These are phyloP conservation scores for Pyricularia pennisetigena DNA, from an alignment of 2,329 filamentous ascomycete species.

Conservation along the genomic window DNA sequence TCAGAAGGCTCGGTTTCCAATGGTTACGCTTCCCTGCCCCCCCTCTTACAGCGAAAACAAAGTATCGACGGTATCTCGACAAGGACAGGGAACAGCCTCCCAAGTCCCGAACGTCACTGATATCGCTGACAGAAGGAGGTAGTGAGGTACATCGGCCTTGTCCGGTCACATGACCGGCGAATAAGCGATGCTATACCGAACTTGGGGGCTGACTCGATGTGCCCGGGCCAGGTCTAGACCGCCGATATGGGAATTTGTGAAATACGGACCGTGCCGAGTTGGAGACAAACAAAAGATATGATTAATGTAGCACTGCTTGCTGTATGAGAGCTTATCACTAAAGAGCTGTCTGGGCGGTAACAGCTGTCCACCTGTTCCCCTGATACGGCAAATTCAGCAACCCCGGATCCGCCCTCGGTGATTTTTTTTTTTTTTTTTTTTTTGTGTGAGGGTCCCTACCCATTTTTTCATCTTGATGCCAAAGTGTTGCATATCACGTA, in stretches of 20 bases:
- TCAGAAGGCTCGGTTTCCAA: neutral
- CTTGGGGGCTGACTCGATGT: neutral
- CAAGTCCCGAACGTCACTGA: neutral
- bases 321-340: neutral
- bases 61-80: neutral
- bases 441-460: neutral
- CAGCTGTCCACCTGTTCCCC: neutral
- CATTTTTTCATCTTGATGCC: neutral
- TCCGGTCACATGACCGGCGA: slow-evolving; percentile 3
- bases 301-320: neutral
- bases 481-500: neutral
- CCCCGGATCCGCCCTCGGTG: neutral
- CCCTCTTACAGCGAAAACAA: neutral
- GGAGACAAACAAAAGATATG: neutral
- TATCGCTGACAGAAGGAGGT: neutral
- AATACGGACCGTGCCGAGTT: slow-evolving; percentile 3
- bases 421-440: neutral
- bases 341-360: neutral
- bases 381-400: neutral
- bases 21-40: neutral
- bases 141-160: neutral
- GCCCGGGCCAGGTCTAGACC: neutral
- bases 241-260: neutral
- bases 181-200: neutral
- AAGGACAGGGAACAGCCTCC: neutral